Evolutionary conservation across 1,284 basidiomycete genomes (phyloP).

Genomic region (Pholiota adiposa): DNA sequence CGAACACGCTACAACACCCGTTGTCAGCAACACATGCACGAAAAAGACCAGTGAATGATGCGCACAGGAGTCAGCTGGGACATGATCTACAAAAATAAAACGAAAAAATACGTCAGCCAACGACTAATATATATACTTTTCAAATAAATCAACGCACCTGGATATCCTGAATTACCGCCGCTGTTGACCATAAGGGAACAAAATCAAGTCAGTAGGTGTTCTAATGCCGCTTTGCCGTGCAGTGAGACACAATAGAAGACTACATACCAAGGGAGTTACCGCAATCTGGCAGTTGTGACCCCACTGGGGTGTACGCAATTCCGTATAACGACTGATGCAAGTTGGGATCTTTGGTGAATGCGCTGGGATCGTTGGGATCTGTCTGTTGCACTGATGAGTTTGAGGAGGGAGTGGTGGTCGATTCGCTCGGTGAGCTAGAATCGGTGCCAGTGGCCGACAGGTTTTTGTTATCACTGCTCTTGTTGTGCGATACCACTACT

Average conservation of each 20-base stretch:
- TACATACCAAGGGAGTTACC: constrained; percentile 46
- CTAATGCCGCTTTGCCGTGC: constrained; percentile 1
- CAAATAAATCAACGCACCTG: constrained; percentile 41
- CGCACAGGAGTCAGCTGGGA: constrained; percentile 46
- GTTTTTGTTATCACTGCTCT: constrained; percentile 23
- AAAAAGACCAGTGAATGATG: not conserved
- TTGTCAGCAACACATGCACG: not conserved
- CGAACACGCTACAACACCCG: constrained; percentile 42
- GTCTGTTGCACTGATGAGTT: constrained; percentile 28
- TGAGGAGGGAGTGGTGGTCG: constrained; percentile 9
- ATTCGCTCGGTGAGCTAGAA: not conserved
- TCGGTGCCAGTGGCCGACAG: constrained; percentile 11
- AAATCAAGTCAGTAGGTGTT: not conserved
- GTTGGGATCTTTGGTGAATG: constrained; percentile 60
- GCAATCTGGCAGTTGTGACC: constrained; percentile 54
- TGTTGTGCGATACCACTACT: constrained; percentile 32
- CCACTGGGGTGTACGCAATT: constrained; percentile 64
- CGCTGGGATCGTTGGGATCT: constrained; percentile 62
- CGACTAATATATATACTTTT: not conserved
- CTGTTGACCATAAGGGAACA: constrained; percentile 25
- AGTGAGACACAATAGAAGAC: not conserved
- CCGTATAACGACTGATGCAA: constrained; percentile 73
- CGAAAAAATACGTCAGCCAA: constrained; percentile 1
- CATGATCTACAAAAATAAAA: constrained; percentile 38
- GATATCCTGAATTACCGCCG: constrained; percentile 50